These are phyloP conservation scores for Lenzites betulinus DNA, from an alignment of 768 basidiomycete species.

Conservation along the genomic window DNA sequence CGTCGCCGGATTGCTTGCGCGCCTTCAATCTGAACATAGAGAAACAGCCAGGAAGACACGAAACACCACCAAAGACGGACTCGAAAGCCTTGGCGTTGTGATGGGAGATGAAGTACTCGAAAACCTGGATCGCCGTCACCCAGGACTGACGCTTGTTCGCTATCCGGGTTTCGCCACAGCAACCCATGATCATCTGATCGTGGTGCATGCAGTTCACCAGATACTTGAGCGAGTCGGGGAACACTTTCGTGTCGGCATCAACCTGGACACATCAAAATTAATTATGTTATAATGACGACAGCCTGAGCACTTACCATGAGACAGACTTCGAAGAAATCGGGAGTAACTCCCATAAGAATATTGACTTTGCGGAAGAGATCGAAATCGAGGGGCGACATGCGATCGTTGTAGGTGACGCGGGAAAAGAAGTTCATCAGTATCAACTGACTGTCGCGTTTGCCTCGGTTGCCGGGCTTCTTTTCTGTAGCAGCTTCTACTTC, in stretches of 20 bases:
- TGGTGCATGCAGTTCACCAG: conserved; percentile 99
- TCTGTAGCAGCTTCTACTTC: conserved; percentile 80
- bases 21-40: conserved; percentile 99
- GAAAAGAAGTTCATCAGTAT: conserved; percentile 99
- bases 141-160: conserved; percentile 98
- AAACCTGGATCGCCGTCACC: conserved; percentile 98
- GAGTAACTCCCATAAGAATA: conserved; percentile 96
- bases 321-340: conserved; percentile 97
- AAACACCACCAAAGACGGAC: conserved; percentile 98
- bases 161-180: conserved; percentile 97
- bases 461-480: conserved; percentile 96
- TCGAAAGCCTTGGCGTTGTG: conserved; percentile 98
- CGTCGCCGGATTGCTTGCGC: conserved; percentile 81
- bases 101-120: conserved; percentile 99
- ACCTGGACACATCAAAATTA: conserved; percentile 54
- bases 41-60: conserved; percentile 99
- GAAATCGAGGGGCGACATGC: conserved; percentile 96
- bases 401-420: conserved; percentile 97
- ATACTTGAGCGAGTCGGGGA: conserved; percentile 84
- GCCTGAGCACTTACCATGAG: conserved; percentile 74
- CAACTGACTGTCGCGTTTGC: conserved; percentile 97
- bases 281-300: neutral
- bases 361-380: conserved; percentile 98
- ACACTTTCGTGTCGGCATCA: conserved; percentile 97
- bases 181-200: conserved; percentile 98